Percentiles rank a stretch among this genome's conserved stretches.
These are phyloP conservation scores for Penicillium ucsense DNA, from an alignment of 495 filamentous ascomycete genomes.

Conservation along the genomic window DNA sequence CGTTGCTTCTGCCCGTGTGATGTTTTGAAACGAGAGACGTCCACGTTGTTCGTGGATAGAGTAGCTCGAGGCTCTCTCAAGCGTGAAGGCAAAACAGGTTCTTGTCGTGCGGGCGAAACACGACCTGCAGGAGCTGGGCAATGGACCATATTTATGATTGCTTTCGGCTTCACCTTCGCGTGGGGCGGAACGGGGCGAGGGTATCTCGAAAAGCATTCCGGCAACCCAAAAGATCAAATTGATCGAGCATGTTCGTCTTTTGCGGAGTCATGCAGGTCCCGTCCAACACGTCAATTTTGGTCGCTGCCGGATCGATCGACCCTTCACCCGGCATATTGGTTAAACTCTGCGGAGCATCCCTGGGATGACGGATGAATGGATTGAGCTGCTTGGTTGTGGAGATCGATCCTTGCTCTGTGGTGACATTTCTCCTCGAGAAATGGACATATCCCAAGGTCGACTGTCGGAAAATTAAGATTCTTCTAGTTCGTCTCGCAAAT, in stretches of 20 bases:
- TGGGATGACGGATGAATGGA: neutral
- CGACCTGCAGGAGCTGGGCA: conserved; percentile 3
- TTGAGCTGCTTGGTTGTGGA: neutral
- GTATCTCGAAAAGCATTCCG: conserved; percentile 8
- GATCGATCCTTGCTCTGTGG: no score
- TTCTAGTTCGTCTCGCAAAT: no score
- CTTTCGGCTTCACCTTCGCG: conserved; percentile 1
- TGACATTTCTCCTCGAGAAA: no score
- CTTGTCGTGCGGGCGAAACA: neutral
- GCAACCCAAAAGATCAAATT: conserved; percentile 4
- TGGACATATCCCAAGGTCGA: no score
- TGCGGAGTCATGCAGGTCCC: conserved; percentile 1
- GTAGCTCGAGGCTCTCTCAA: neutral
- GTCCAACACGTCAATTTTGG: conserved; percentile 3
- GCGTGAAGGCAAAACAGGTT: neutral
- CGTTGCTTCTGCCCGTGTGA: neutral
- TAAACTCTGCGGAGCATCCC: conserved; percentile 8
- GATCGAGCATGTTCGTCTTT: conserved; percentile 4
- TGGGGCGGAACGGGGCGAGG: conserved; percentile 16
- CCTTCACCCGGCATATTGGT: conserved; percentile 13
- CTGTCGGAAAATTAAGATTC: no score
- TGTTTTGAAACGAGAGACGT: neutral
- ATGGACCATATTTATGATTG: conserved; percentile 14
- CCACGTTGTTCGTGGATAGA: neutral
- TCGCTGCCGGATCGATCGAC: conserved; percentile 8